phyloP scores from a whole-genome alignment of 257 asterid species.

The Solanum piurae region DNA sequence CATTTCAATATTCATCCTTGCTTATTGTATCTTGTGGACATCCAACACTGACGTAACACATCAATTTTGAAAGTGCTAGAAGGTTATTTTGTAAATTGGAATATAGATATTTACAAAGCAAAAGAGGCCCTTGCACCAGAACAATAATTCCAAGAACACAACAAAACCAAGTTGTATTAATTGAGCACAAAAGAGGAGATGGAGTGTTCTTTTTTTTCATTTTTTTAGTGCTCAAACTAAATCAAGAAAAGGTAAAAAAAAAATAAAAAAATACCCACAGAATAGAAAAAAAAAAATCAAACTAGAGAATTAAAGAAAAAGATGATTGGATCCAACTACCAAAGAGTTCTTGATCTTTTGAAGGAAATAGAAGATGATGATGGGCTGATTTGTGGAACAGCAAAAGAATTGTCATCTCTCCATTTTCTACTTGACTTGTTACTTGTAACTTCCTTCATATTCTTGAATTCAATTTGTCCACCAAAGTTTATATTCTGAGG shows the following conservation, averaged over 20 bases:
- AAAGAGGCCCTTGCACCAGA: not conserved
- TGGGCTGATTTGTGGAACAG: constrained; percentile 76
- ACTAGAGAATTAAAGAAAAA: not conserved
- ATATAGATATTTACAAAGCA: not conserved
- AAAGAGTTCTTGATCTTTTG: constrained; percentile 41
- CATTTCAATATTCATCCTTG: not conserved
- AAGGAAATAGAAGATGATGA: constrained; percentile 14
- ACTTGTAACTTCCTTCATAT: constrained; percentile 18
- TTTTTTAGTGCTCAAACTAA: not conserved
- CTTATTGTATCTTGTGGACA: not conserved
- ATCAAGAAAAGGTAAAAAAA: not conserved
- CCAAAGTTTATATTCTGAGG: constrained; percentile 23
- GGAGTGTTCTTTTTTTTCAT: not conserved
- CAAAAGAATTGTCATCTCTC: constrained; percentile 46
- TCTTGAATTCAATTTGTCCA: constrained; percentile 27
- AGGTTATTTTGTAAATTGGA: no score
- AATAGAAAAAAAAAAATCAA: not conserved
- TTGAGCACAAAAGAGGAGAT: not conserved
- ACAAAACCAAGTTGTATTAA: not conserved
- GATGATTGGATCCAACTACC: constrained; percentile 10
- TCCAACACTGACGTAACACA: no score
- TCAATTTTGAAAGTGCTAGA: not conserved
- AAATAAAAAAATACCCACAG: no score
- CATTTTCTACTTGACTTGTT: constrained; percentile 33
- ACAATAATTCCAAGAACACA: not conserved